Percentiles rank a stretch among this genome's conserved stretches.
Conservation (phyloP, 192 early-diverging fungal species). For the Chytriomyces confervae region DNA sequence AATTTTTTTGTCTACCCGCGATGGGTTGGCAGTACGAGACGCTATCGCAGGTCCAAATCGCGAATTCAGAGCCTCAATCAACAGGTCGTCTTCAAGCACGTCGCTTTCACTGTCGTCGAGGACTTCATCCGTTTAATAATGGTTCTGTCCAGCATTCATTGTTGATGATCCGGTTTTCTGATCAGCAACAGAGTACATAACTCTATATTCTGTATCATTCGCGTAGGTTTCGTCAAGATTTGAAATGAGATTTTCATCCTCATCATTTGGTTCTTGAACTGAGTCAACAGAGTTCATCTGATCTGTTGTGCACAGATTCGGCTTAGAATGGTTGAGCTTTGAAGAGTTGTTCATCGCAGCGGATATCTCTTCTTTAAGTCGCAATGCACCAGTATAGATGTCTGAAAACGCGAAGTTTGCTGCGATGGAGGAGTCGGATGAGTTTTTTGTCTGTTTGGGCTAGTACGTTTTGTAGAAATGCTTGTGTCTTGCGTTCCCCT, state of each 20-base stretch:
- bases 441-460: not conserved
- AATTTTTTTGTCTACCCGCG: not conserved
- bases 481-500: too few relatives aligned
- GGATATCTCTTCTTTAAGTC: conserved; percentile 16
- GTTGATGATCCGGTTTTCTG: not conserved
- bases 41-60: conserved; percentile 6
- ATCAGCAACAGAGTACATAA: conserved; percentile 1
- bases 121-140: not conserved
- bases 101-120: conserved; percentile 10
- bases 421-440: too few relatives aligned
- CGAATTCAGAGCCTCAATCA: conserved; percentile 52
- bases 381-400: conserved; percentile 16
- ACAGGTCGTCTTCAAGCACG: conserved; percentile 44
- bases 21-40: not conserved
- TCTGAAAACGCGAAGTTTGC: not conserved
- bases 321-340: too few relatives aligned
- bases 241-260: not conserved
- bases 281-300: too few relatives aligned
- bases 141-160: not conserved
- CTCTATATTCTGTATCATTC: conserved; percentile 4
- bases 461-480: not conserved
- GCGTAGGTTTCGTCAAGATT: conserved; percentile 6
- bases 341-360: conserved; percentile 1
- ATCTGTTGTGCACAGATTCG: too few relatives aligned
- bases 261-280: not conserved